Conservation (phyloP, 768 basidiomycete genomes). For the Mycena rebaudengoi region DNA sequence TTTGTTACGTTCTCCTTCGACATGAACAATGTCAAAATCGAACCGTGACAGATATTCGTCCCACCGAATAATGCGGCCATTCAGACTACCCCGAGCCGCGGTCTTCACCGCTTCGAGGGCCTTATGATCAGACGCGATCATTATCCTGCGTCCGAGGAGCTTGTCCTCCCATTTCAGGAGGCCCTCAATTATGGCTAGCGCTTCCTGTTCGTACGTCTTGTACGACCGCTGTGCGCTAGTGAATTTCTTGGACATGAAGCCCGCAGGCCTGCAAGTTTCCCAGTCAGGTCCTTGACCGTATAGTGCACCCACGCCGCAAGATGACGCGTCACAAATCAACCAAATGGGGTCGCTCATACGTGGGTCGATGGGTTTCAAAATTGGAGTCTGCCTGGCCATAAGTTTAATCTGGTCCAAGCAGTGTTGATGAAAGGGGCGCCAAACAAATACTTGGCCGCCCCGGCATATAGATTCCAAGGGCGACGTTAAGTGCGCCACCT, state of each 20-base stretch:
- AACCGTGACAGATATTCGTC: no score
- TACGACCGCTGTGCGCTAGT: constrained; percentile 27
- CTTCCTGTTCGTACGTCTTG: constrained; percentile 24
- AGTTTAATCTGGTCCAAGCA: neutral
- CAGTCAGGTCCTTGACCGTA: neutral
- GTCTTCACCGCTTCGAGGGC: constrained; percentile 23
- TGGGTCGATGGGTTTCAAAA: neutral
- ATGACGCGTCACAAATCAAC: neutral
- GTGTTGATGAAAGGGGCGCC: neutral
- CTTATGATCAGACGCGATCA: constrained; percentile 37
- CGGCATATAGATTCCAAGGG: neutral
- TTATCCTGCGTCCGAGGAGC: constrained; percentile 31
- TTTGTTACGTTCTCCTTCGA: no score
- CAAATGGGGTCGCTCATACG: neutral
- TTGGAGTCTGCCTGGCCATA: neutral
- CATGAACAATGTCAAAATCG: no score
- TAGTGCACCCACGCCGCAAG: neutral
- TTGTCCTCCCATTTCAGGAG: constrained; percentile 44
- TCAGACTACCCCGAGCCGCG: no score
- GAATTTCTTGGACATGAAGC: constrained; percentile 21
- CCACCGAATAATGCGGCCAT: no score
- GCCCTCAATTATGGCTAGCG: constrained; percentile 19
- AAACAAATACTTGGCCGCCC: neutral
- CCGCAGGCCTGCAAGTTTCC: neutral
- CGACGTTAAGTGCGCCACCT: neutral